phyloP scores from a whole-genome alignment of 345 rosid species.

The Eucalyptus dawsonii region DNA sequence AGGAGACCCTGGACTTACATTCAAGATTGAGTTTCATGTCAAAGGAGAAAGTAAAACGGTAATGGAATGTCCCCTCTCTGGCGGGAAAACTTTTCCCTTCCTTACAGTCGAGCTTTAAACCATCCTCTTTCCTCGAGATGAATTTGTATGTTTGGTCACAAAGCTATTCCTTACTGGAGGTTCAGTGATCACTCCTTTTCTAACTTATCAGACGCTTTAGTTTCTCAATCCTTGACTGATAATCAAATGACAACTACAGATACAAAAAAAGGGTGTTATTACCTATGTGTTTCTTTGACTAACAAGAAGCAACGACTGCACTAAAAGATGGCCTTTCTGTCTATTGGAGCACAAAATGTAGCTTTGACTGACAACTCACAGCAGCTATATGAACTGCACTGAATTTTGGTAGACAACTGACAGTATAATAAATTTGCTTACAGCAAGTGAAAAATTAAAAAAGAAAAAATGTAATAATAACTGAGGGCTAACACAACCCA shows the following conservation, averaged over 20 bases:
- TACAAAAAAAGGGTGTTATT: not conserved
- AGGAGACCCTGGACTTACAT: not conserved
- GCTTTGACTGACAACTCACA: not conserved
- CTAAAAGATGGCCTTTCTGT: not conserved
- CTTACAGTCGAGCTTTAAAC: not conserved
- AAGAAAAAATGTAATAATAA: no score
- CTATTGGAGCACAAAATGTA: not conserved
- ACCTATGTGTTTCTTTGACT: not conserved
- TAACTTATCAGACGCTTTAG: not conserved
- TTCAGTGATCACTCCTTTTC: not conserved
- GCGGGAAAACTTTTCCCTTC: not conserved
- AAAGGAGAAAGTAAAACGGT: not conserved
- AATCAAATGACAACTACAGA: not conserved
- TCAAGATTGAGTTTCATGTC: not conserved
- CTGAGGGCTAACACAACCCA: not conserved
- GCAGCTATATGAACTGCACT: not conserved
- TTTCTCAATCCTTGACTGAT: not conserved
- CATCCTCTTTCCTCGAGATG: not conserved
- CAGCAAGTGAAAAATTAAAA: not conserved
- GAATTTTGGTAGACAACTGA: rapidly evolving
- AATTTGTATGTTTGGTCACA: not conserved
- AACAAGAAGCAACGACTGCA: not conserved
- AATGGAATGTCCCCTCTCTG: not conserved
- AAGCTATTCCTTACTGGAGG: not conserved
- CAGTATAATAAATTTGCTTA: no score